Evolutionary conservation across 225 moss, liverwort and hornwort genomes (phyloP).

Genomic region (Physcomitrellopsis africana): DNA sequence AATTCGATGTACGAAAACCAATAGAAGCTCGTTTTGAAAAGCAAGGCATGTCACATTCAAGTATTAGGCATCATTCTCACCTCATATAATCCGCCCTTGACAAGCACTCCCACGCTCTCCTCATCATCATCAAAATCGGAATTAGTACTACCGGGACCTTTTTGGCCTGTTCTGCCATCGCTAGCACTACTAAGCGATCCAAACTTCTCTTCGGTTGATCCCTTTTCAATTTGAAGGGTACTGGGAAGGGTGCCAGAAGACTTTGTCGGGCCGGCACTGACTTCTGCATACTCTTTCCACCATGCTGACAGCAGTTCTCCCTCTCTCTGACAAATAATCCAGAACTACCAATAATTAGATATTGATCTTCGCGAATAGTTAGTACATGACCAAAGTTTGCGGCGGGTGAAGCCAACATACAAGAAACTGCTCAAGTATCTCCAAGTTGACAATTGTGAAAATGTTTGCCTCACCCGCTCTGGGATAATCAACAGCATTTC

Average conservation of each 20-base stretch:
- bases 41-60: conserved; percentile 12
- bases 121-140: conserved; percentile 79
- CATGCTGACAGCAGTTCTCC: conserved; percentile 94
- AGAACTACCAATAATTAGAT: conserved; percentile 28
- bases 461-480: conserved; percentile 17
- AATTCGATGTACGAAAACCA: conserved; percentile 3
- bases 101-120: conserved; percentile 91
- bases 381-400: background rate
- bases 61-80: conserved; percentile 49
- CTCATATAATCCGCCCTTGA: conserved; percentile 97
- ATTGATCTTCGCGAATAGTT: conserved; percentile 1
- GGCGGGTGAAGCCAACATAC: background rate
- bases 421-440: conserved; percentile 9
- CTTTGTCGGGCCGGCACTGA: conserved; percentile 83
- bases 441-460: conserved; percentile 5
- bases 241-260: conserved; percentile 35
- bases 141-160: conserved; percentile 40
- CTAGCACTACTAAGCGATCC: conserved; percentile 37
- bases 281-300: conserved; percentile 99
- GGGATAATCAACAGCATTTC: conserved; percentile 19
- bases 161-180: conserved; percentile 26
- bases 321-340: conserved; percentile 64
- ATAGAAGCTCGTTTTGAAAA: background rate
- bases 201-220: conserved; percentile 42
- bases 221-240: conserved; percentile 38